Conservation (phyloP, 202 grass and related monocot species). For the Saccharum hybrid region DNA sequence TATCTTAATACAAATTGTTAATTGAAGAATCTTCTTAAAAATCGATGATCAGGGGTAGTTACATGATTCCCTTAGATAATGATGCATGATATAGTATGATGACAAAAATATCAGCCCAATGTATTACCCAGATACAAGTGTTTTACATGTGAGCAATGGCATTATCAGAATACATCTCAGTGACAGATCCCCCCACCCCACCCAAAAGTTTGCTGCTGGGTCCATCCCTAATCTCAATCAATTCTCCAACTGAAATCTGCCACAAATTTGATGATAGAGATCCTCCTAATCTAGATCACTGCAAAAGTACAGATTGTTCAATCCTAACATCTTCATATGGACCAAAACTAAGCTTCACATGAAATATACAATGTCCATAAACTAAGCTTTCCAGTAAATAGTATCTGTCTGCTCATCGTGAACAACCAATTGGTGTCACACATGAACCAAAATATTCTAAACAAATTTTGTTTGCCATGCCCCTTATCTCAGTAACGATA, state of each 20-base stretch:
- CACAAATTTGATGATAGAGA: not conserved
- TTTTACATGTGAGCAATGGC: slow-evolving; percentile 7
- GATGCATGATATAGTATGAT: not conserved
- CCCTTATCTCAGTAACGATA: not conserved
- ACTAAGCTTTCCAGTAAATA: not conserved
- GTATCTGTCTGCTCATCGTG: not conserved
- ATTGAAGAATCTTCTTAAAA: not conserved
- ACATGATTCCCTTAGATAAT: slow-evolving; percentile 18
- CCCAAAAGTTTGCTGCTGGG: not conserved
- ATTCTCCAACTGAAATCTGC: not conserved
- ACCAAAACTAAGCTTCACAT: not conserved
- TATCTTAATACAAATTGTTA: slow-evolving; percentile 4
- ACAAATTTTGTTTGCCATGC: not conserved
- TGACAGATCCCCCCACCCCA: not conserved
- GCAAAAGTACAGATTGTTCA: not conserved
- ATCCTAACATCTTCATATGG: not conserved
- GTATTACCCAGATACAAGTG: not conserved
- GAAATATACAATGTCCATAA: not conserved
- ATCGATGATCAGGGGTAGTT: not conserved
- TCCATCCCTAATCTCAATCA: not conserved
- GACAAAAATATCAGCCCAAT: not conserved
- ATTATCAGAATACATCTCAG: not conserved
- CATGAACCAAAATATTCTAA: not conserved
- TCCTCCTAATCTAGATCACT: not conserved
- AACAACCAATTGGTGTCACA: not conserved